Conservation (phyloP, 768 basidiomycete genomes). For the Artomyces pyxidatus region DNA sequence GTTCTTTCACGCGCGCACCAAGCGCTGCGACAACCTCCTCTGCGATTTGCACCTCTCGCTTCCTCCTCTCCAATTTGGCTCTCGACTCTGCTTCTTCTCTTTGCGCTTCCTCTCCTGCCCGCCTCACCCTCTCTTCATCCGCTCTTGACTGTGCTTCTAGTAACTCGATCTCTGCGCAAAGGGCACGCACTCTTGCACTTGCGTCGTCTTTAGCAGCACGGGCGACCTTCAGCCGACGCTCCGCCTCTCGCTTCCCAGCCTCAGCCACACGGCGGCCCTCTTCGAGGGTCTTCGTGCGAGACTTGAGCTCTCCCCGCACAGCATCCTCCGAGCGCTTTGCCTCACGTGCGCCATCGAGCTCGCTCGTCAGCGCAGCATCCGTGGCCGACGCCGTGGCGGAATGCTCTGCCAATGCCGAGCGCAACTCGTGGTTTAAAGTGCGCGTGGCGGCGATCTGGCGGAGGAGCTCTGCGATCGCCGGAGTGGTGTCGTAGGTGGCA, state of each 20-base stretch:
- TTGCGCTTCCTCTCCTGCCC: slow-evolving; percentile 15
- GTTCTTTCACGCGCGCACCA: slow-evolving; percentile 59
- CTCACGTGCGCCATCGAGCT: slow-evolving; percentile 68
- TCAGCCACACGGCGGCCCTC: slow-evolving; percentile 84
- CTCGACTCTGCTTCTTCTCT: slow-evolving; percentile 7
- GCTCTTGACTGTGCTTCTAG: slow-evolving; percentile 46
- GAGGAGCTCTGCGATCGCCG: slow-evolving; percentile 65
- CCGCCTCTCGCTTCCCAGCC: slow-evolving; percentile 70
- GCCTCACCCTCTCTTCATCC: slow-evolving; percentile 34
- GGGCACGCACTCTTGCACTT: slow-evolving; percentile 43
- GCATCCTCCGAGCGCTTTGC: slow-evolving; percentile 80
- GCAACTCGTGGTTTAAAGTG: slow-evolving; percentile 56
- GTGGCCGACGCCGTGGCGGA: slow-evolving; percentile 32
- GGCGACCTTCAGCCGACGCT: slow-evolving; percentile 75
- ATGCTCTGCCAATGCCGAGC: slow-evolving; percentile 54
- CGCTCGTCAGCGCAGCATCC: slow-evolving; percentile 51
- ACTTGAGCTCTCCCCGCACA: slow-evolving; percentile 67
- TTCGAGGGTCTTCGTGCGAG: slow-evolving; percentile 79
- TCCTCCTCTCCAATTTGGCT: slow-evolving; percentile 26
- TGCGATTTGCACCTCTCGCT: slow-evolving; percentile 35
- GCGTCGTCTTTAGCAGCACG: slow-evolving; percentile 58
- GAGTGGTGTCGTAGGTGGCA: slow-evolving; percentile 45
- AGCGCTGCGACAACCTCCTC: slow-evolving; percentile 37
- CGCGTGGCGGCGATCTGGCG: slow-evolving; percentile 63
- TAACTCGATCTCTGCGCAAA: slow-evolving; percentile 53